phyloP scores from a whole-genome alignment of 768 basidiomycete species.

The Mycena metata region DNA sequence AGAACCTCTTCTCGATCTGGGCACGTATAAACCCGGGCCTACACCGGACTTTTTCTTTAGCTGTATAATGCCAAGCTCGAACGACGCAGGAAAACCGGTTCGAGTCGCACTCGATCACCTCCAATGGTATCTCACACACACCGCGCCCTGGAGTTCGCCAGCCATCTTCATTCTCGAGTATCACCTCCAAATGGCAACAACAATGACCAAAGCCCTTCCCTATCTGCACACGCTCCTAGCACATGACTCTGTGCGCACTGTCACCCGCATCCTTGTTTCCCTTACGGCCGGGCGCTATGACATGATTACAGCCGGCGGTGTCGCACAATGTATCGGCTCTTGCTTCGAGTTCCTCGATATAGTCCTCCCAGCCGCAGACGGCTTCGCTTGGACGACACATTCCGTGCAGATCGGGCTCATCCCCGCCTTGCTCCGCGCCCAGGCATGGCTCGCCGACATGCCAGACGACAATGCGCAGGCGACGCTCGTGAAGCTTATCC shows the following conservation, averaged over 20 bases:
- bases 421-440: constrained; percentile 31
- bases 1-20: constrained; percentile 38
- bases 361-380: constrained; percentile 25
- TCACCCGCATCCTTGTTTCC: constrained; percentile 36
- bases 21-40: constrained; percentile 21
- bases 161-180: constrained; percentile 36
- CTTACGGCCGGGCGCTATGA: constrained; percentile 32
- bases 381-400: constrained; percentile 36
- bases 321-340: constrained; percentile 28
- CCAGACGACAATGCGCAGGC: constrained; percentile 26
- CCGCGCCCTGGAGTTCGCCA: constrained; percentile 20
- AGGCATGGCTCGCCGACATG: constrained; percentile 33
- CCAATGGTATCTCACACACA: constrained; percentile 26
- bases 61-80: constrained; percentile 29
- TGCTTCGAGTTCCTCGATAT: constrained; percentile 30
- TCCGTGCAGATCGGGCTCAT: constrained; percentile 35
- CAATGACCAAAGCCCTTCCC: constrained; percentile 23
- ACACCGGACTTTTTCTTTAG: constrained; percentile 32
- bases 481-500: constrained; percentile 19
- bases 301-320: constrained; percentile 19
- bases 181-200: constrained; percentile 32
- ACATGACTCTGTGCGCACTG: constrained; percentile 28
- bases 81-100: constrained; percentile 30
- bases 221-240: constrained; percentile 25
- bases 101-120: constrained; percentile 34